phyloP scores from a whole-genome alignment of 2,329 filamentous ascomycete genomes.

The Aspergillus floridensis region DNA sequence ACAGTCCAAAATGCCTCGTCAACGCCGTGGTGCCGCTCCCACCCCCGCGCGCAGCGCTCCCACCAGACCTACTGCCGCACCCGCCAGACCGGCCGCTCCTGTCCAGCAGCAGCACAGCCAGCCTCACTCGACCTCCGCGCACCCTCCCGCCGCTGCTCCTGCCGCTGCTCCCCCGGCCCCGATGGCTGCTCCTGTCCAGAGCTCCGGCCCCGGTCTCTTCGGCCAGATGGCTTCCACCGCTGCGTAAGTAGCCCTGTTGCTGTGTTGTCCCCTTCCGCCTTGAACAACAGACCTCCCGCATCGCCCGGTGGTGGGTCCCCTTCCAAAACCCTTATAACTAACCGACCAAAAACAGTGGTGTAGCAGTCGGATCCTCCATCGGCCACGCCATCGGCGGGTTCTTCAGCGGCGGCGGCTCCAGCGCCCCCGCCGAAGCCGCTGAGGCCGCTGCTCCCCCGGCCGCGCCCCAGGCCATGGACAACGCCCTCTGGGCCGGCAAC shows the following conservation, averaged over 20 bases:
- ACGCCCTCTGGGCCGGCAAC: conserved; percentile 45
- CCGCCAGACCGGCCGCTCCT: conserved; percentile 55
- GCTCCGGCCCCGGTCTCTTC: conserved; percentile 78
- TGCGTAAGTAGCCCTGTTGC: conserved; percentile 65
- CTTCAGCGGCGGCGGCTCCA: conserved; percentile 71
- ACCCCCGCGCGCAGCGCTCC: conserved; percentile 57
- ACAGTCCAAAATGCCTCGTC: conserved; percentile 65
- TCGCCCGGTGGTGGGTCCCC: too few species aligned
- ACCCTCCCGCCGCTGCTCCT: conserved; percentile 48
- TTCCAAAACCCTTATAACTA: not conserved
- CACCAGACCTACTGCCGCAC: conserved; percentile 63
- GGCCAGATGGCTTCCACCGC: conserved; percentile 97
- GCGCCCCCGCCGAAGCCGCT: conserved; percentile 55
- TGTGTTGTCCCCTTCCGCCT: not conserved
- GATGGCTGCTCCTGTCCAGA: conserved; percentile 45
- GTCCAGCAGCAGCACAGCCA: conserved; percentile 62
- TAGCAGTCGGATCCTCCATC: conserved; percentile 91
- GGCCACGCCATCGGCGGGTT: conserved; percentile 90
- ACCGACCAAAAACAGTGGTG: conserved; percentile 64
- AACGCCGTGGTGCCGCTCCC: conserved; percentile 63
- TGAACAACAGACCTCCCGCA: not conserved
- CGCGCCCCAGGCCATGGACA: conserved; percentile 53
- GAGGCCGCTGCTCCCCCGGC: conserved; percentile 48
- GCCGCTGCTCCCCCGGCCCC: conserved; percentile 46
- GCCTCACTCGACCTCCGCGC: conserved; percentile 65